phyloP scores from a whole-genome alignment of 805 yeast species.

The Hanseniaspora guilliermondii region DNA sequence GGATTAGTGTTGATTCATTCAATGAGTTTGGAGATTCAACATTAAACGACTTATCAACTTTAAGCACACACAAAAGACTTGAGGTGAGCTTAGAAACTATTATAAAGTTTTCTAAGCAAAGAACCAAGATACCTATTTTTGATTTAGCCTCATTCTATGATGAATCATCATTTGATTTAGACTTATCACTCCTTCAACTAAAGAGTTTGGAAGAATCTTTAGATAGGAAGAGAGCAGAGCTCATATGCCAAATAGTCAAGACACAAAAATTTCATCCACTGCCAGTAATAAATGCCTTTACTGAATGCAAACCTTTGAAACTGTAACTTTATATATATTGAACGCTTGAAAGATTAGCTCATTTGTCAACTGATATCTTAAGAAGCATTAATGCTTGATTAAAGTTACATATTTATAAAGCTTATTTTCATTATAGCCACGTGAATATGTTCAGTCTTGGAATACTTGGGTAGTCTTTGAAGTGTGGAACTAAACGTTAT shows the following conservation, averaged over 20 bases:
- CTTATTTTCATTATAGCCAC: no score
- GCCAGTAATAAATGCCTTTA: conserved; percentile 6
- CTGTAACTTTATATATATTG: neutral
- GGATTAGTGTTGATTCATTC: neutral
- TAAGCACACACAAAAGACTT: neutral
- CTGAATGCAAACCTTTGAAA: neutral
- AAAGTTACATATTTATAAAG: no score
- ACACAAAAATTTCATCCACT: neutral
- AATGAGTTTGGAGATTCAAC: neutral
- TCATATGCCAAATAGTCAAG: neutral
- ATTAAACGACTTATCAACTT: neutral
- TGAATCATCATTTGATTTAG: neutral
- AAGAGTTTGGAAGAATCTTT: conserved; percentile 17
- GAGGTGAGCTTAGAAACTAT: neutral
- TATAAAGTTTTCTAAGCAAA: neutral
- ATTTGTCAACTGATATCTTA: no score
- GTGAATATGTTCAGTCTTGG: no score
- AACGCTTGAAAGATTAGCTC: neutral
- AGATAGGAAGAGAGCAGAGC: conserved; percentile 7
- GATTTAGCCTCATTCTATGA: neutral
- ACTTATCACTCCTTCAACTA: conserved; percentile 6
- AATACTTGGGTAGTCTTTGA: no score
- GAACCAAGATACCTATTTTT: neutral
- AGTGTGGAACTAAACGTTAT: no score
- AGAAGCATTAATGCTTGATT: no score